These are phyloP conservation scores for Corchorus capsularis DNA, from an alignment of 345 rosid species.

Conservation along the genomic window DNA sequence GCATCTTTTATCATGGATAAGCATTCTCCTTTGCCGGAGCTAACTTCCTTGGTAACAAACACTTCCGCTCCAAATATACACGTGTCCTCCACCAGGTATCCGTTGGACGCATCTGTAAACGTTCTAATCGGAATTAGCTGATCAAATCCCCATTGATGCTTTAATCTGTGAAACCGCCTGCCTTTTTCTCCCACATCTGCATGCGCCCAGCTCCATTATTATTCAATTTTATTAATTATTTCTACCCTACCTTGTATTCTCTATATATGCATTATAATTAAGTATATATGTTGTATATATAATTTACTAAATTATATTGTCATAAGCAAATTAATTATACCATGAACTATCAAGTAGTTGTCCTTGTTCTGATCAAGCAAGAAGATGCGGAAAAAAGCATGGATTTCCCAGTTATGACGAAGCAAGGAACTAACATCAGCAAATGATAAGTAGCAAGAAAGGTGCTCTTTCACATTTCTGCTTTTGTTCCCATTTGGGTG, in stretches of 20 bases:
- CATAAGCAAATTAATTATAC: conserved; percentile 14
- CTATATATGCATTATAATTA: too few relatives aligned
- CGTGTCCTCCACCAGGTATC: conserved; percentile 39
- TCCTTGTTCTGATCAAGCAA: conserved; percentile 48
- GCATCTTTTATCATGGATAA: conserved; percentile 31
- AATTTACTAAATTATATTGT: too few relatives aligned
- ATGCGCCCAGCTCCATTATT: too few relatives aligned
- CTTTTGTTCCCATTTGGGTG: conserved; percentile 65
- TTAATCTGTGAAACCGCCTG: conserved; percentile 38
- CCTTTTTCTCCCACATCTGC: conserved; percentile 37
- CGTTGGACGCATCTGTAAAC: conserved; percentile 34
- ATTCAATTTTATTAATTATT: too few relatives aligned
- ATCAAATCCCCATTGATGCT: conserved; percentile 49
- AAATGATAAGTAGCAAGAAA: conserved; percentile 57
- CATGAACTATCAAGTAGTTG: conserved; percentile 39
- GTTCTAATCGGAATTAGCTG: conserved; percentile 25
- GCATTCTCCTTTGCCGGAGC: conserved; percentile 37
- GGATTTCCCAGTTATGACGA: conserved; percentile 52
- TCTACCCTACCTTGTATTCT: too few relatives aligned
- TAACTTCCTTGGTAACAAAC: conserved; percentile 38
- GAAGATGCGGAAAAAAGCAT: conserved; percentile 46
- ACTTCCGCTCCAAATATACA: conserved; percentile 51
- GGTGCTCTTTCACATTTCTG: conserved; percentile 51
- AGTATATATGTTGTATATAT: too few relatives aligned
- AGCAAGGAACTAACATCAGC: conserved; percentile 42